phyloP scores from a whole-genome alignment of 108 stramenopile species.

The Skeletonema tropicum region DNA sequence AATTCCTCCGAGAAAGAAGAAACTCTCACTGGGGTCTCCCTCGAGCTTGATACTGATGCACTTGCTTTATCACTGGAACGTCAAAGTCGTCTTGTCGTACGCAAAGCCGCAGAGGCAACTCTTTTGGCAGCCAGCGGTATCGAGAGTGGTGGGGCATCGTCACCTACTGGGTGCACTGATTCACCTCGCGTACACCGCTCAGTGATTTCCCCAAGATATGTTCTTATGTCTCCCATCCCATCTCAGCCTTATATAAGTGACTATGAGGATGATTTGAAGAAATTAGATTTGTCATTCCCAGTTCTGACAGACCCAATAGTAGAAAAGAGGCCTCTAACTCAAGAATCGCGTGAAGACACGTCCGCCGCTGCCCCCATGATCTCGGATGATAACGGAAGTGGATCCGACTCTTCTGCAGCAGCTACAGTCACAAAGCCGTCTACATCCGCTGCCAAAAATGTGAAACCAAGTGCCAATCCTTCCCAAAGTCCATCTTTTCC shows the following conservation, averaged over 20 bases:
- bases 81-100: slow-evolving; percentile 75
- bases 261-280: slow-evolving; percentile 18
- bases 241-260: slow-evolving; percentile 27
- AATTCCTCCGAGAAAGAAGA: slow-evolving; percentile 28
- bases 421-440: slow-evolving; percentile 1
- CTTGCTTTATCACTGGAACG: slow-evolving; percentile 80
- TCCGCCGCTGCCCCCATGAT: slow-evolving; percentile 3
- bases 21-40: slow-evolving; percentile 58
- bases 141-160: slow-evolving; percentile 9
- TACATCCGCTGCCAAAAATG: slow-evolving; percentile 12
- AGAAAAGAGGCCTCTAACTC: not conserved
- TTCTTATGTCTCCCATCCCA: slow-evolving; percentile 48
- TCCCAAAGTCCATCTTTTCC: slow-evolving; percentile 32
- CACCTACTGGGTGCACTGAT: slow-evolving; percentile 13
- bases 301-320: slow-evolving; percentile 5
- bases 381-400: slow-evolving; percentile 7
- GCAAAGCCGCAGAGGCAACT: slow-evolving; percentile 62
- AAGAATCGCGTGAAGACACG: slow-evolving; percentile 6
- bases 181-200: slow-evolving; percentile 34
- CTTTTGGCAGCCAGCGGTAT: slow-evolving; percentile 35
- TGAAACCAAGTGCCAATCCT: not conserved
- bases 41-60: slow-evolving; percentile 77
- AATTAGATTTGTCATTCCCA: slow-evolving; percentile 2
- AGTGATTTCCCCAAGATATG: slow-evolving; percentile 40
- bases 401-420: slow-evolving; percentile 31